These are phyloP conservation scores for Emydomyces testavorans DNA, from an alignment of 2,329 filamentous ascomycete genomes.

Conservation along the genomic window DNA sequence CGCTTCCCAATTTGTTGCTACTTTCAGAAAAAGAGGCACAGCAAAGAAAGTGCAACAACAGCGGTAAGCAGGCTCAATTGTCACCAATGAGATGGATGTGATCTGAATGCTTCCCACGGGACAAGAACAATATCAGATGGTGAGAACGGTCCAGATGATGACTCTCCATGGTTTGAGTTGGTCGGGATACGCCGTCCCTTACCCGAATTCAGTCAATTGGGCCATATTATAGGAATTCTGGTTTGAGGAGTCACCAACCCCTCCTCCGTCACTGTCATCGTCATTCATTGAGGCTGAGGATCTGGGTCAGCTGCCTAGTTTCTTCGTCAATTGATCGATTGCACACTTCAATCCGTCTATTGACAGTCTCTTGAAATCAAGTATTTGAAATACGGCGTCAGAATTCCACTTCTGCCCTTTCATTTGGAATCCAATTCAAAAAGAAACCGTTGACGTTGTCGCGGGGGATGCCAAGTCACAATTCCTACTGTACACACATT, in stretches of 20 bases:
- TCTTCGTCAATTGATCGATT: background rate
- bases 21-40: background rate
- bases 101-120: too few species aligned
- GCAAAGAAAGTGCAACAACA: too few species aligned
- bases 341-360: background rate
- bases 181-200: constrained; percentile 1
- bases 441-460: background rate
- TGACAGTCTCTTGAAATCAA: too few species aligned
- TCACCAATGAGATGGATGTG: too few species aligned
- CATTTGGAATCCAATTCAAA: background rate
- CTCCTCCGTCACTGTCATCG: background rate
- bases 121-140: too few species aligned
- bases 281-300: constrained; percentile 2
- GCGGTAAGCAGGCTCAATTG: too few species aligned
- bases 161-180: too few species aligned
- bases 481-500: background rate
- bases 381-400: background rate
- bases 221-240: background rate
- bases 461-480: background rate
- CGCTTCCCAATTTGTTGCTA: background rate
- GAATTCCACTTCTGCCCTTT: background rate
- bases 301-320: constrained; percentile 1
- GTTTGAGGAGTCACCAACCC: background rate
- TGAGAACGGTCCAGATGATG: too few species aligned
- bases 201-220: background rate